Percentiles rank a stretch among this genome's conserved stretches.
Conservation (phyloP, 1,284 basidiomycete genomes). For the Singerocomus rubriflavus region DNA sequence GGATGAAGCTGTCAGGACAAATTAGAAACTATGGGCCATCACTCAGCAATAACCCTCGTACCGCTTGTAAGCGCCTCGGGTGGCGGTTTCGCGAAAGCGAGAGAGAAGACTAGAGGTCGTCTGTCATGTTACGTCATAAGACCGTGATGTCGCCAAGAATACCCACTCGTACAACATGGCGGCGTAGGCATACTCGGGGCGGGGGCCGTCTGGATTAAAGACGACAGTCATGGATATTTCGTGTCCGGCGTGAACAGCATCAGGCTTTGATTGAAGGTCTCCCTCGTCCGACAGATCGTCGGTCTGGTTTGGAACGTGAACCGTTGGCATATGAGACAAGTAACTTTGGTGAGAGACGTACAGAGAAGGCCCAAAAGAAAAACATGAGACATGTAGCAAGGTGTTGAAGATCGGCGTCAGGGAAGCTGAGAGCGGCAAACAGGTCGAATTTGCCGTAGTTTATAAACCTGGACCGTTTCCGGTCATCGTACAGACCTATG, state of each 20-base stretch:
- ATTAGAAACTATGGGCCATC: slow-evolving; percentile 4
- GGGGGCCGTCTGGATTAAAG: slow-evolving; percentile 31
- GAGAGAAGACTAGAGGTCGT: slow-evolving; percentile 32
- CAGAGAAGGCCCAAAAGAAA: slow-evolving; percentile 47
- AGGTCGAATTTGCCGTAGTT: slow-evolving; percentile 44
- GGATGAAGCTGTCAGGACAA: slow-evolving; percentile 33
- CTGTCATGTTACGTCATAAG: slow-evolving; percentile 16
- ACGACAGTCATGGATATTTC: slow-evolving; percentile 34
- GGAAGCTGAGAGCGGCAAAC: slow-evolving; percentile 43
- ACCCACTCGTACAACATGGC: slow-evolving; percentile 43
- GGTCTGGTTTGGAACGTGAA: slow-evolving; percentile 25
- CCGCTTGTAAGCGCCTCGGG: slow-evolving; percentile 38
- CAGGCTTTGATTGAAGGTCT: slow-evolving; percentile 38
- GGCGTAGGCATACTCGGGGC: slow-evolving; percentile 40
- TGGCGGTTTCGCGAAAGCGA: slow-evolving; percentile 39
- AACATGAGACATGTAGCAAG: slow-evolving; percentile 44
- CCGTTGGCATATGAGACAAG: slow-evolving; percentile 8
- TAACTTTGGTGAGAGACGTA: slow-evolving; percentile 18
- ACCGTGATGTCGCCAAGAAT: not conserved
- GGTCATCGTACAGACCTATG: slow-evolving; percentile 34
- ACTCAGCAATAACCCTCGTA: slow-evolving; percentile 14
- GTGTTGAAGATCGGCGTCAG: slow-evolving; percentile 43
- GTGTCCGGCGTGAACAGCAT: slow-evolving; percentile 38
- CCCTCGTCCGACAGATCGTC: slow-evolving; percentile 46
- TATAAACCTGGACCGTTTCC: slow-evolving; percentile 30